These are phyloP conservation scores for Xylaria arbuscula DNA, from an alignment of 2,329 filamentous ascomycete species.

Conservation along the genomic window DNA sequence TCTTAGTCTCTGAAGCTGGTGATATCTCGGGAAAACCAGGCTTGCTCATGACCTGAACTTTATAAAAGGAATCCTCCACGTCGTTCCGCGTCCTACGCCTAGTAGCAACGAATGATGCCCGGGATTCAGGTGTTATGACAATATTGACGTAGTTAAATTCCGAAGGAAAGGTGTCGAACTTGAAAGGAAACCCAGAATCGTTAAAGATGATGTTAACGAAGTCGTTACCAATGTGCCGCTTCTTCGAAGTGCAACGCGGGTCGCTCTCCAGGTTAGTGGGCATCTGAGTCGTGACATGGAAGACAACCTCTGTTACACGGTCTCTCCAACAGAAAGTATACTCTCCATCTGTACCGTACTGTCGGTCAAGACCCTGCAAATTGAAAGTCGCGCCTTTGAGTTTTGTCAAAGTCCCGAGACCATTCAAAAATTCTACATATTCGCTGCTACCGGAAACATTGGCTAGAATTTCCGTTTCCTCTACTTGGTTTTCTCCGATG, in stretches of 20 bases:
- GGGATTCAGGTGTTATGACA: conserved; percentile 88
- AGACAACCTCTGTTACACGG: conserved; percentile 92
- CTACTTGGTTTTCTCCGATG: conserved; percentile 85
- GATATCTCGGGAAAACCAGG: conserved; percentile 92
- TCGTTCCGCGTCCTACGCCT: conserved; percentile 52
- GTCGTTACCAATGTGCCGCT: conserved; percentile 95
- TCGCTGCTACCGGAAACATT: conserved; percentile 89
- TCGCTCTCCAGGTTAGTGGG: conserved; percentile 85
- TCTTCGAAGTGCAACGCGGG: conserved; percentile 83
- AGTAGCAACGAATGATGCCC: conserved; percentile 77
- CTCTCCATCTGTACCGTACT: conserved; percentile 82
- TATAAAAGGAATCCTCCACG: conserved; percentile 74
- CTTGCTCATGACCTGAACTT: conserved; percentile 88
- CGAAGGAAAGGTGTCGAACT: conserved; percentile 90
- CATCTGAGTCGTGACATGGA: conserved; percentile 98
- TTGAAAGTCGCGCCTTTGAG: conserved; percentile 89
- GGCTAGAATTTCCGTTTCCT: conserved; percentile 84
- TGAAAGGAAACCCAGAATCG: conserved; percentile 89
- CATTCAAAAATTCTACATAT: conserved; percentile 85
- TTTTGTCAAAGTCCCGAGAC: conserved; percentile 82
- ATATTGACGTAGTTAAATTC: conserved; percentile 98
- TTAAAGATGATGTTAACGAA: conserved; percentile 99
- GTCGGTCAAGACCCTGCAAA: conserved; percentile 87
- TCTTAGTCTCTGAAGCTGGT: conserved; percentile 87
- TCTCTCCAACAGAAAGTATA: conserved; percentile 96